Base-by-base conservation (phyloP, 1,284 basidiomycete genomes). In the Ceratobasidium sp. region DNA sequence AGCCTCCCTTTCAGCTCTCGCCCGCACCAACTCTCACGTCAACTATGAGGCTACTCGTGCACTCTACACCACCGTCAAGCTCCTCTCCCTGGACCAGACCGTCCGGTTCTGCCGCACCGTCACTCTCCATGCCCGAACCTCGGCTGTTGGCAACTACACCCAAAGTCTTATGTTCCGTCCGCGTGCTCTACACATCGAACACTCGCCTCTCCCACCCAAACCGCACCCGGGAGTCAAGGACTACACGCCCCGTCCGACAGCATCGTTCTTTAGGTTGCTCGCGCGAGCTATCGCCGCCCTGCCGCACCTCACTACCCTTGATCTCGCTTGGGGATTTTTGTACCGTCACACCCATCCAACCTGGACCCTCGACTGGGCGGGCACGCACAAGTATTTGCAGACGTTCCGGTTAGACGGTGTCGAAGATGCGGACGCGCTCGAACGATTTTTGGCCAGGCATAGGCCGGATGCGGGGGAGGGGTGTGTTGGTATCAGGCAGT, bases 261-360 rank as follows among this genome's bases (percentile, higher is more conserved):
- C 66, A 44, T 40, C 66, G 42, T 69, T 69, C 30, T 69, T 69
- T 21, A 69, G 66, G 40, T 33, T 58, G 25, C 40, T 69, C 33
- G 51, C 66, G 16, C 36, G 53, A 9, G 66, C 66, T 16, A 69
- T 69, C 12, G 53, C 66, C 14, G 66, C 53, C 7, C 48, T 69
- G 30, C 66, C 66, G 53, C 66, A 69, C 30, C 66, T 69, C 36
- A 58, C 66, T 42, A 69, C 53, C 11, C 53, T 69, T n/a, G 66
- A 69, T 53, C 66, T 69, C 36, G 66, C 66, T 25, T 69, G 66
- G 66, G 66, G 66, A 38, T 69, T 69, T 38, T 28, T 69, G 16
- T 69, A 69, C 21, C 66, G 66, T 33, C 66, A 69, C 53, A 69
- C 66, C 36, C 66, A 69, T 42, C 66, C 66, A 28, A 69, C 66